Conservation (phyloP, 805 yeast species). For the Metschnikowia hibisci region DNA sequence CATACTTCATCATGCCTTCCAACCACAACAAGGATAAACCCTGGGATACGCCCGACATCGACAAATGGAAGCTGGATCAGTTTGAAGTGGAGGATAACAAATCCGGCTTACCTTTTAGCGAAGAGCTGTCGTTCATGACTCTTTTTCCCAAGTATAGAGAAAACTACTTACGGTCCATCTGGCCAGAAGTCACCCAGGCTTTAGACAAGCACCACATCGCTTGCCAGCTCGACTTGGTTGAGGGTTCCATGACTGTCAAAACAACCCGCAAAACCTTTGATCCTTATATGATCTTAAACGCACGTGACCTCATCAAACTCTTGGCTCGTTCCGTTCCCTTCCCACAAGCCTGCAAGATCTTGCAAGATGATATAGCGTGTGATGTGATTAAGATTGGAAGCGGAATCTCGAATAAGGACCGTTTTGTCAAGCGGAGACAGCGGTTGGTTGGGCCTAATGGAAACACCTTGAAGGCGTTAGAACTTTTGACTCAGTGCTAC, state of each 20-base stretch:
- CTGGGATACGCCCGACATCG: slow-evolving; percentile 94
- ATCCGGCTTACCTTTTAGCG: slow-evolving; percentile 86
- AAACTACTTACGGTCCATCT: slow-evolving; percentile 76
- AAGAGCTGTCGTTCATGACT: slow-evolving; percentile 92
- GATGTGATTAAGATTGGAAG: slow-evolving; percentile 95
- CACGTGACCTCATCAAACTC: slow-evolving; percentile 89
- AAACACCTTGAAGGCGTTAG: slow-evolving; percentile 92
- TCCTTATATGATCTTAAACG: slow-evolving; percentile 89
- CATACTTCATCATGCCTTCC: slow-evolving; percentile 61
- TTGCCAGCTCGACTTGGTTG: slow-evolving; percentile 86
- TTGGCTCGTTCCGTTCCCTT: slow-evolving; percentile 95
- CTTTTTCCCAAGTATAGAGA: slow-evolving; percentile 96
- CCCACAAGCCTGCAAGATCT: slow-evolving; percentile 89
- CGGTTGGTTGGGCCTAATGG: slow-evolving; percentile 96
- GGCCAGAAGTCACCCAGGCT: slow-evolving; percentile 89
- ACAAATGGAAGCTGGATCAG: slow-evolving; percentile 87
- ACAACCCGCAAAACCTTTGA: slow-evolving; percentile 95
- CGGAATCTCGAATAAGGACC: slow-evolving; percentile 82
- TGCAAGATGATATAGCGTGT: slow-evolving; percentile 91
- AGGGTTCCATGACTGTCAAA: slow-evolving; percentile 95
- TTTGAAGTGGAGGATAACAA: slow-evolving; percentile 87
- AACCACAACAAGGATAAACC: slow-evolving; percentile 94
- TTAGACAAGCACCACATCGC: slow-evolving; percentile 69
- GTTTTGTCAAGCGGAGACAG: slow-evolving; percentile 94
- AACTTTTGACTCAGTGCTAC: slow-evolving; percentile 91